Percentiles rank a stretch among this genome's conserved stretches.
Evolutionary conservation across 192 early-diverging fungal genomes (phyloP).

Genomic region (Cetraspora pellucida): DNA sequence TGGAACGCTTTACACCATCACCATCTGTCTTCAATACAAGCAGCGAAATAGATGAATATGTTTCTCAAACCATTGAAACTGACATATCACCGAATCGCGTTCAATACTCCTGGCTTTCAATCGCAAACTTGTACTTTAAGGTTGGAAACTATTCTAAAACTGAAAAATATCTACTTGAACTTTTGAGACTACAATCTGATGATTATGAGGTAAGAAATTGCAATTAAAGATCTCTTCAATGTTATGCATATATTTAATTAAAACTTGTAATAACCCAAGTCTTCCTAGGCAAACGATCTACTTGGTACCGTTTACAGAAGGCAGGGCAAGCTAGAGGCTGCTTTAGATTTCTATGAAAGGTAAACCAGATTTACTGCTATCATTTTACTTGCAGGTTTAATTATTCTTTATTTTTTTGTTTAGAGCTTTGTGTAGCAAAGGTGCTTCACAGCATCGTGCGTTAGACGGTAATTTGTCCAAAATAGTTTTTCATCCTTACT

Average conservation of each 20-base stretch:
- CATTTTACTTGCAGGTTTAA: not conserved
- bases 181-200: not conserved
- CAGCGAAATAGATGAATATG: not conserved
- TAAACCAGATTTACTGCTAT: not conserved
- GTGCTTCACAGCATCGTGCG: not conserved
- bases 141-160: not conserved
- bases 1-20: conserved; percentile 8
- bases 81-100: not conserved
- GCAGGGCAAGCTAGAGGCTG: not conserved
- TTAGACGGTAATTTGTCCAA: not conserved
- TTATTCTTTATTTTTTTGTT: not conserved
- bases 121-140: conserved; percentile 16
- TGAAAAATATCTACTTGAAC: not conserved
- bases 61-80: not conserved
- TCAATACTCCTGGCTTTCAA: not conserved
- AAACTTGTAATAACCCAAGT: not conserved
- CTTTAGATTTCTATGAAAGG: conserved; percentile 21
- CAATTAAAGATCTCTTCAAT: not conserved
- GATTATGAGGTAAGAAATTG: not conserved
- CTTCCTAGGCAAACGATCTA: not conserved
- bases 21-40: not conserved
- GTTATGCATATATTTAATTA: not conserved
- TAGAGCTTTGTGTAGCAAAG: not conserved
- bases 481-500: not conserved
- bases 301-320: conserved; percentile 11